Conservation (phyloP, 2,329 filamentous ascomycete species). For the Penicillium palitans region DNA sequence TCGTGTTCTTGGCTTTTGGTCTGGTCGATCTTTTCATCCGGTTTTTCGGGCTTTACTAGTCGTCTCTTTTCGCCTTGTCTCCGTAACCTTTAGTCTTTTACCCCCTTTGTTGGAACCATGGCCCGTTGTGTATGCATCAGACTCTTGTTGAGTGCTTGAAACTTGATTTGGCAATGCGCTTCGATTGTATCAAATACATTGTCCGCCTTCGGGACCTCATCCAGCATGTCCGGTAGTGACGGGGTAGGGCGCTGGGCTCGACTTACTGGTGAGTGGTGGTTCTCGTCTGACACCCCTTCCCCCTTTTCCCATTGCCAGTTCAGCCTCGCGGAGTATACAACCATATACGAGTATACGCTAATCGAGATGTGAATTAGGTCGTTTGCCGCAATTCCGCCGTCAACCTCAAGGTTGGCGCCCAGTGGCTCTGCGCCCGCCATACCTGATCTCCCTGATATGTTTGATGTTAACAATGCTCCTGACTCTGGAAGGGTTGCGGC, state of each 20-base stretch:
- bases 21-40: background rate
- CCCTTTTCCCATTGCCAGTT: background rate
- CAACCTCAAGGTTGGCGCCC: conserved; percentile 33
- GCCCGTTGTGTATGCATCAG: background rate
- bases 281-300: background rate
- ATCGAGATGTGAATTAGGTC: conserved; percentile 1
- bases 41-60: background rate
- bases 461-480: conserved; percentile 26
- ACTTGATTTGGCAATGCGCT: conserved; percentile 20
- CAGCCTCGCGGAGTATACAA: background rate
- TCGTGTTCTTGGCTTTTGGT: background rate
- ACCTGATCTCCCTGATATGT: conserved; percentile 29
- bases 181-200: conserved; percentile 7
- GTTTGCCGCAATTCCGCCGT: background rate
- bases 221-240: conserved; percentile 24
- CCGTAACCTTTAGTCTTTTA: background rate
- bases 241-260: conserved; percentile 19
- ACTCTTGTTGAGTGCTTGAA: conserved; percentile 2
- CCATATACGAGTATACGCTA: background rate
- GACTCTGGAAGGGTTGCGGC: conserved; percentile 31
- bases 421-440: conserved; percentile 34
- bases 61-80: background rate
- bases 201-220: conserved; percentile 14
- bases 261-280: conserved; percentile 21
- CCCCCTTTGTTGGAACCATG: background rate